These are phyloP conservation scores for Xylaria arbuscula DNA, from an alignment of 2,329 filamentous ascomycete species.

Conservation along the genomic window DNA sequence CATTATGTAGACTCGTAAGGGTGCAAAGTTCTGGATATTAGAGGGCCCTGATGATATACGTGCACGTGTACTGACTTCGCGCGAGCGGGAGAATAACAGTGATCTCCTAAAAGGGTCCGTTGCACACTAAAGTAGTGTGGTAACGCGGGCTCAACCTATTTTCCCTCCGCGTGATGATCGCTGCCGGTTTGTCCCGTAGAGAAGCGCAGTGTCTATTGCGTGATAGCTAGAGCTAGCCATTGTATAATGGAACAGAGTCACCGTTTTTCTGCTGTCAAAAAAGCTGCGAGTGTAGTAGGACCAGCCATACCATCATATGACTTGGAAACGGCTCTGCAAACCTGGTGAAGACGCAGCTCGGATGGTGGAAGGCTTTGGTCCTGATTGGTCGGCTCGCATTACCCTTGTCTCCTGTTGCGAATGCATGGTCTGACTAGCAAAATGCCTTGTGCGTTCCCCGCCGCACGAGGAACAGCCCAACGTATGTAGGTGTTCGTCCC, in stretches of 20 bases:
- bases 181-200: conserved; percentile 3
- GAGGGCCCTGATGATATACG: not conserved
- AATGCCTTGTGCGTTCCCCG: conserved; percentile 18
- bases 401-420: not conserved
- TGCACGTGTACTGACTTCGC: not conserved
- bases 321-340: not conserved
- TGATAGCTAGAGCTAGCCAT: not conserved
- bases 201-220: not conserved
- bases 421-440: conserved; percentile 11
- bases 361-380: too few relatives aligned
- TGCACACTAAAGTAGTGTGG: not conserved
- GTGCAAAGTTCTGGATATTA: not conserved
- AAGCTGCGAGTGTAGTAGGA: not conserved
- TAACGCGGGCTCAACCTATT: not conserved
- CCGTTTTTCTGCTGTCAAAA: not conserved
- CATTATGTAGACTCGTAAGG: not conserved
- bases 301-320: conserved; percentile 15
- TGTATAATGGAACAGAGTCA: too few relatives aligned
- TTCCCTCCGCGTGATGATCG: conserved; percentile 4
- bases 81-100: not conserved
- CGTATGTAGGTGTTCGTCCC: not conserved
- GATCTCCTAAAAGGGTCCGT: not conserved
- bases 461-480: not conserved
- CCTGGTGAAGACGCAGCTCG: not conserved
- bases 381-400: conserved; percentile 16